Percentiles rank a stretch among this genome's conserved stretches.
phyloP scores from a whole-genome alignment of 2,329 filamentous ascomycete genomes.

The Epichloe sylvatica region DNA sequence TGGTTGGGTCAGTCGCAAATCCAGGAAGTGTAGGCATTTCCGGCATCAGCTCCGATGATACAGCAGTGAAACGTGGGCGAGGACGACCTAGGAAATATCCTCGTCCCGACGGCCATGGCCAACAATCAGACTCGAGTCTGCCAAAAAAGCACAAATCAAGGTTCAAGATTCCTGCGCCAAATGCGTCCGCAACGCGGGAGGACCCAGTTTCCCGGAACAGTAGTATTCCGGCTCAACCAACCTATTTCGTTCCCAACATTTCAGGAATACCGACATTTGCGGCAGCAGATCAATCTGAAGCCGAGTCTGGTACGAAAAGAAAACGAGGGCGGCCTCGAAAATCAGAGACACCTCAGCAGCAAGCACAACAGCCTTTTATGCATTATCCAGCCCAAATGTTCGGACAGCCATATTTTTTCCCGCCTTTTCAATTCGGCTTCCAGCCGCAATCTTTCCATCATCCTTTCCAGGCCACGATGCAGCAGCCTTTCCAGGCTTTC shows the following conservation, averaged over 20 bases:
- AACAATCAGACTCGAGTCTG: not conserved
- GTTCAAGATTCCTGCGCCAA: not conserved
- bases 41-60: not conserved
- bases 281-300: not conserved
- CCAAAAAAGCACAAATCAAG: not conserved
- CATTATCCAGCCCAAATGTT: not conserved
- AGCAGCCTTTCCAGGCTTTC: conserved; percentile 4
- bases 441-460: conserved; percentile 3
- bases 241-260: not conserved
- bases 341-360: not conserved
- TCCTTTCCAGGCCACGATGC: conserved; percentile 4
- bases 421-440: conserved; percentile 1
- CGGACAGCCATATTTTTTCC: conserved; percentile 4
- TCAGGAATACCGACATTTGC: not conserved
- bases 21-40: not conserved
- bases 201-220: not conserved
- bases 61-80: not conserved
- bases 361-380: not conserved
- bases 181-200: not conserved
- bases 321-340: conserved; percentile 6
- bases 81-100: conserved; percentile 3
- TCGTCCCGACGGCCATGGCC: not conserved
- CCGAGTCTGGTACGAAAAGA: not conserved
- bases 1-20: not conserved
- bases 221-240: not conserved